Evolutionary conservation across 208 protist species (phyloP).

Genomic region (Vickermania spadyakhi): DNA sequence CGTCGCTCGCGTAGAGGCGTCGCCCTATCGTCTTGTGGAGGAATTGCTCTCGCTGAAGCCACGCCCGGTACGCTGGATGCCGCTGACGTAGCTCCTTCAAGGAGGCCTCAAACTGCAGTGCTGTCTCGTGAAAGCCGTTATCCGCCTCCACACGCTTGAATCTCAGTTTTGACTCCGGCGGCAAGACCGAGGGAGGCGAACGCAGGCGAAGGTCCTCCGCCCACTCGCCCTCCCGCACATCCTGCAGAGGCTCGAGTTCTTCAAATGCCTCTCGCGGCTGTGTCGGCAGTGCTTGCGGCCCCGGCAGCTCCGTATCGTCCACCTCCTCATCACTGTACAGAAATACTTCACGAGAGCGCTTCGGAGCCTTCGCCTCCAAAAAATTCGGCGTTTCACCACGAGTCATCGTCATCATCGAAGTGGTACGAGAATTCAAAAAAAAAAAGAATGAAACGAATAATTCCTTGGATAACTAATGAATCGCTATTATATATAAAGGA

Average conservation of each 20-base stretch:
- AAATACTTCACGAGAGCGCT: constrained; percentile 53
- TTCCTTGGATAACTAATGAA: too few species aligned
- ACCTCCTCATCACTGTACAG: constrained; percentile 75
- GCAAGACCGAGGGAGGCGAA: neutral
- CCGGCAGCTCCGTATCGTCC: constrained; percentile 3
- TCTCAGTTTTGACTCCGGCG: neutral
- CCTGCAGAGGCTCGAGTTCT: too few species aligned
- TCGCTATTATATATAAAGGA: too few species aligned
- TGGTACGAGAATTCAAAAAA: too few species aligned
- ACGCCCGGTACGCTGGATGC: neutral
- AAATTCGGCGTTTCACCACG: too few species aligned
- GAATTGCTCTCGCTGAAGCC: neutral
- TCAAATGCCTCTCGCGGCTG: too few species aligned
- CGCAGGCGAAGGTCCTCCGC: neutral
- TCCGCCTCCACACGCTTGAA: neutral
- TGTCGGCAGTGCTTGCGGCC: constrained; percentile 6
- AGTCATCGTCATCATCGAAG: too few species aligned
- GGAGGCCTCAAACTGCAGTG: constrained; percentile 15
- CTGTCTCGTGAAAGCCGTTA: neutral
- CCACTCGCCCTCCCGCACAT: neutral
- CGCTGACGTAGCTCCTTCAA: constrained; percentile 9
- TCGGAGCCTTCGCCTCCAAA: constrained; percentile 7
- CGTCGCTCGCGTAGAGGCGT: neutral
- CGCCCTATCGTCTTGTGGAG: neutral
- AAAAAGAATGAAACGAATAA: too few species aligned